A percentile compares a stretch with the other conserved stretches of the same genome.
phyloP scores from a whole-genome alignment of 2,329 filamentous ascomycete genomes.

The Pyrenochaeta sp. region DNA sequence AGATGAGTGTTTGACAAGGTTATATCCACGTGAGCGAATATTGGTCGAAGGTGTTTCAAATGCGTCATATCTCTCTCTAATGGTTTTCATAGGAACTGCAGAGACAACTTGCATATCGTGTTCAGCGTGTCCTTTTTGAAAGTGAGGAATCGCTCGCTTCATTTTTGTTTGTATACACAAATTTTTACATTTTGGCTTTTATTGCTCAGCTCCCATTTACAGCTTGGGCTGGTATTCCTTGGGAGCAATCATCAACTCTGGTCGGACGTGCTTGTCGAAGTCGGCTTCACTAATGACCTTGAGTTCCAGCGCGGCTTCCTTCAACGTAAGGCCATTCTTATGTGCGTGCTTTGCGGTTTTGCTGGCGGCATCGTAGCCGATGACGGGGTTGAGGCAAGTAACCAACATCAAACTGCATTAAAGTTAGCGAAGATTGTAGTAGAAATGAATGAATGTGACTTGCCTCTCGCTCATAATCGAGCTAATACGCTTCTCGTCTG shows the following conservation, averaged over 20 bases:
- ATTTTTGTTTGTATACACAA: background rate
- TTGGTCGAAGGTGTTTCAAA: too few relatives aligned
- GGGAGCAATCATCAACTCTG: slow-evolving; percentile 94
- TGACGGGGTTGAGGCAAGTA: slow-evolving; percentile 68
- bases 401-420: slow-evolving; percentile 87
- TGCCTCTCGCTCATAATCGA: slow-evolving; percentile 94
- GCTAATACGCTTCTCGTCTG: slow-evolving; percentile 91
- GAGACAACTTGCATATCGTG: background rate
- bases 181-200: background rate
- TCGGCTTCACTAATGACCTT: slow-evolving; percentile 87
- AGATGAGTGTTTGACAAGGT: too few relatives aligned
- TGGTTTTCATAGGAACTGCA: too few relatives aligned
- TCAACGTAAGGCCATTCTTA: slow-evolving; percentile 95
- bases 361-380: slow-evolving; percentile 44
- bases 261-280: slow-evolving; percentile 88
- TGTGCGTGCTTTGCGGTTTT: slow-evolving; percentile 76
- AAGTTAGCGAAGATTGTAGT: slow-evolving; percentile 13
- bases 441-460: slow-evolving; percentile 43
- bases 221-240: slow-evolving; percentile 65
- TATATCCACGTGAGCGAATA: too few relatives aligned
- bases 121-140: background rate
- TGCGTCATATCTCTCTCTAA: too few relatives aligned
- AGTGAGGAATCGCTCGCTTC: background rate
- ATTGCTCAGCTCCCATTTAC: background rate
- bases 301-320: slow-evolving; percentile 92